Percentiles rank a stretch among this genome's conserved stretches.
These are phyloP conservation scores for Ambrosiella cleistominuta DNA, from an alignment of 2,329 filamentous ascomycete genomes.

Conservation along the genomic window DNA sequence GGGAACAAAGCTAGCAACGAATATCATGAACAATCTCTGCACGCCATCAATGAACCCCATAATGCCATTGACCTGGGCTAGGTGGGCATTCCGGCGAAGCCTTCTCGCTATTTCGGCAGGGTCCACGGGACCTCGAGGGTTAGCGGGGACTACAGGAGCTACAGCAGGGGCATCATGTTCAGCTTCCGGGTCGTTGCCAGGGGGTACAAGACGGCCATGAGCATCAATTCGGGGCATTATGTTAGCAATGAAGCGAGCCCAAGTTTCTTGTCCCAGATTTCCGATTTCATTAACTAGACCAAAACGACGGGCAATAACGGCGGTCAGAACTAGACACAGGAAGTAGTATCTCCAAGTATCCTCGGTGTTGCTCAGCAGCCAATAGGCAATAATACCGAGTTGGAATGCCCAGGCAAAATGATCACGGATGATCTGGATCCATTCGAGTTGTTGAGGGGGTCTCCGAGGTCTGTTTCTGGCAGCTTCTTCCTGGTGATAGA, in stretches of 20 bases:
- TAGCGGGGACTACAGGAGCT: too few species aligned
- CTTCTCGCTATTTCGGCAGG: slow-evolving; percentile 19
- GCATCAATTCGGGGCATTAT: slow-evolving; percentile 28
- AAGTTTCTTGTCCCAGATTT: slow-evolving; percentile 32
- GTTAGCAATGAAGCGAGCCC: slow-evolving; percentile 37
- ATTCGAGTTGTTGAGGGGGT: background rate
- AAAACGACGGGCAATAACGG: slow-evolving; percentile 40
- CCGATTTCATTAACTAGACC: slow-evolving; percentile 31
- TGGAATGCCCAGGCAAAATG: background rate
- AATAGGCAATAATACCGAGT: background rate
- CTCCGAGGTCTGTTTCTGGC: background rate
- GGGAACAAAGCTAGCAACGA: slow-evolving; percentile 48
- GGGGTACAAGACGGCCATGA: slow-evolving; percentile 21
- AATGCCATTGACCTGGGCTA: slow-evolving; percentile 31
- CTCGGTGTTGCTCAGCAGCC: background rate
- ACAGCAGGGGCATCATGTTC: too few species aligned
- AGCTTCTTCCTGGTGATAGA: background rate
- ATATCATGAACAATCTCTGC: slow-evolving; percentile 36
- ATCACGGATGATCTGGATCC: background rate
- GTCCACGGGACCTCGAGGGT: slow-evolving; percentile 16
- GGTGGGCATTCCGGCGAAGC: slow-evolving; percentile 30
- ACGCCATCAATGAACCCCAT: slow-evolving; percentile 24
- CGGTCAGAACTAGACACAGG: background rate
- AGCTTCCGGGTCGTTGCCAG: too few species aligned
- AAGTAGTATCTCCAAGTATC: background rate